Percentiles rank a stretch among this genome's conserved stretches.
These are phyloP conservation scores for Blepharisma undulans DNA, from an alignment of 169 alveolate species.

Conservation along the genomic window DNA sequence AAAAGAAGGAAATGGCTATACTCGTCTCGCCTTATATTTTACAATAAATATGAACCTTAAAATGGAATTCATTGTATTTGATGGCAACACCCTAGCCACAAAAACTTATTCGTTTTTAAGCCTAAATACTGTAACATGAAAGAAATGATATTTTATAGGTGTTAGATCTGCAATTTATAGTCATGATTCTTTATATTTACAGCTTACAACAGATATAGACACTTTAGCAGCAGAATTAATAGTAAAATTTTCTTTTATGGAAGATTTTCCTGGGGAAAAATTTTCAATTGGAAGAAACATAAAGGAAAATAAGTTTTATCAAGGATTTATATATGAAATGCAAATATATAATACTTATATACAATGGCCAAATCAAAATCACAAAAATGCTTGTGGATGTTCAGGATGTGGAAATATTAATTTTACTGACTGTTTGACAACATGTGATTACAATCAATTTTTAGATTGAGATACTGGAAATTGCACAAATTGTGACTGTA, in stretches of 20 bases:
- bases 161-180: neutral
- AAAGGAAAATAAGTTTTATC: neutral
- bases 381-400: neutral
- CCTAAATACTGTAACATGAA: neutral
- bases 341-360: neutral
- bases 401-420: neutral
- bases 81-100: neutral
- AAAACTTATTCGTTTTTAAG: neutral
- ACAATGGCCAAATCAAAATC: neutral
- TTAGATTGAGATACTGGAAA: neutral
- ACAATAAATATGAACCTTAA: neutral
- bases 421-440: neutral
- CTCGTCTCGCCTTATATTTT: neutral
- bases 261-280: neutral
- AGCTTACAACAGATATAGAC: neutral
- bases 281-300: neutral
- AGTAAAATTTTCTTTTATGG: neutral
- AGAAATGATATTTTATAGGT: neutral
- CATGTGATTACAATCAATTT: neutral
- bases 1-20: neutral
- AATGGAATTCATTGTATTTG: neutral
- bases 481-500: neutral
- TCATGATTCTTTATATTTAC: neutral
- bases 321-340: slow-evolving; percentile 25
- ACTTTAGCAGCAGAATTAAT: neutral